Percentiles rank a stretch among this genome's conserved stretches.
Evolutionary conservation across 148 eudicot species (phyloP).

Genomic region (Amaranthus palmeri): DNA sequence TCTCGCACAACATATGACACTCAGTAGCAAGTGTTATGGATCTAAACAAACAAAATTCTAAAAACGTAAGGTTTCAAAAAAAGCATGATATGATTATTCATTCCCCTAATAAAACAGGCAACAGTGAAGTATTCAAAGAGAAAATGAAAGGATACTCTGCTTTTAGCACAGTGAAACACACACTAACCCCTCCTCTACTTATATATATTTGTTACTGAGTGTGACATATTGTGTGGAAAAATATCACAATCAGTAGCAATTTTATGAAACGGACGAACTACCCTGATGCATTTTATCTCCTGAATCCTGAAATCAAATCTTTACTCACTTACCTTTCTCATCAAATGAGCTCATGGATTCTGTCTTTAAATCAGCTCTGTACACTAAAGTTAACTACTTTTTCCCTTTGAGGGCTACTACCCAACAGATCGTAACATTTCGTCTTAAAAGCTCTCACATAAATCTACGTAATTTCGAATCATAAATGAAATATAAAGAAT

Average conservation of each 20-base stretch:
- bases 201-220: no score
- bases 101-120: neutral
- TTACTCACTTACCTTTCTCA: slow-evolving; percentile 43
- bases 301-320: slow-evolving; percentile 15
- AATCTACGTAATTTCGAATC: neutral
- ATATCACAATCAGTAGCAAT: no score
- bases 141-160: neutral
- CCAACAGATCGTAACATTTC: no score
- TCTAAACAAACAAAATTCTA: no score
- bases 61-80: no score
- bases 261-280: no score
- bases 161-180: neutral
- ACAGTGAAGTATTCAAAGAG: neutral
- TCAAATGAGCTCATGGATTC: slow-evolving; percentile 20
- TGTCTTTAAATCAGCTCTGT: slow-evolving; percentile 1
- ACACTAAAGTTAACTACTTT: slow-evolving; percentile 19
- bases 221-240: no score
- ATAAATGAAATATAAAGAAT: neutral
- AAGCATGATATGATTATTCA: neutral
- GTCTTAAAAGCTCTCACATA: no score
- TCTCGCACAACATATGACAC: no score
- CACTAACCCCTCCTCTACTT: neutral
- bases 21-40: no score
- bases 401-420: slow-evolving; percentile 7
- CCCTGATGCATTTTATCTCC: slow-evolving; percentile 20